Conservation (phyloP, 805 yeast genomes). For the Myxozyma neotropica region DNA sequence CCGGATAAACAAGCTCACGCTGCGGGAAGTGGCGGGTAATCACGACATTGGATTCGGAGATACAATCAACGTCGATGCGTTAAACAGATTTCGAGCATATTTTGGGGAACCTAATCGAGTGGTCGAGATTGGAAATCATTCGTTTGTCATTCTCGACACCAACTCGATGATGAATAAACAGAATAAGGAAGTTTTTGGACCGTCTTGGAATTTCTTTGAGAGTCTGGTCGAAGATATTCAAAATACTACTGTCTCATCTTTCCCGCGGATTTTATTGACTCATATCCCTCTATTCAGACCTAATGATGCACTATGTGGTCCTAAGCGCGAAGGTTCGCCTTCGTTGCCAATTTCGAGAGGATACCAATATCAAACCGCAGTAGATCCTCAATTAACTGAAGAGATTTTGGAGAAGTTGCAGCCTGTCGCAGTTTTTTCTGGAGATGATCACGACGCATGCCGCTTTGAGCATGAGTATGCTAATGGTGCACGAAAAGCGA, state of each 20-base stretch:
- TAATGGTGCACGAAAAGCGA: conserved; percentile 39
- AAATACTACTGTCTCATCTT: conserved; percentile 36
- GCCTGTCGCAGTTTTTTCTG: conserved; percentile 78
- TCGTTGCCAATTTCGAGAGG: conserved; percentile 75
- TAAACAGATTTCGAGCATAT: conserved; percentile 63
- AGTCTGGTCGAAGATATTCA: conserved; percentile 13
- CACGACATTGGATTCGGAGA: conserved; percentile 96
- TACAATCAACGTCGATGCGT: conserved; percentile 58
- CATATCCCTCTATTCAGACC: conserved; percentile 89
- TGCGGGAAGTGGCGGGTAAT: conserved; percentile 70
- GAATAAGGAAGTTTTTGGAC: conserved; percentile 48
- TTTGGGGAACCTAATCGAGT: conserved; percentile 71
- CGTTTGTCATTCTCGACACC: conserved; percentile 76
- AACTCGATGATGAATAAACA: conserved; percentile 72
- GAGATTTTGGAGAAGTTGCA: conserved; percentile 58
- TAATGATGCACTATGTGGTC: conserved; percentile 67
- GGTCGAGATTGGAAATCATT: conserved; percentile 64
- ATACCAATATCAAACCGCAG: conserved; percentile 86
- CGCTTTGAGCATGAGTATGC: conserved; percentile 58
- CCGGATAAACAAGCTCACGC: conserved; percentile 44
- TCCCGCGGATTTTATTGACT: conserved; percentile 69
- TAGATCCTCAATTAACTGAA: conserved; percentile 61
- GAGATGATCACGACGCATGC: conserved; percentile 98
- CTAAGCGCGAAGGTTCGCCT: conserved; percentile 65
- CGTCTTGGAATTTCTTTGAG: conserved; percentile 58